phyloP scores from a whole-genome alignment of 202 grass and related monocot species.

The Panicum hallii region DNA sequence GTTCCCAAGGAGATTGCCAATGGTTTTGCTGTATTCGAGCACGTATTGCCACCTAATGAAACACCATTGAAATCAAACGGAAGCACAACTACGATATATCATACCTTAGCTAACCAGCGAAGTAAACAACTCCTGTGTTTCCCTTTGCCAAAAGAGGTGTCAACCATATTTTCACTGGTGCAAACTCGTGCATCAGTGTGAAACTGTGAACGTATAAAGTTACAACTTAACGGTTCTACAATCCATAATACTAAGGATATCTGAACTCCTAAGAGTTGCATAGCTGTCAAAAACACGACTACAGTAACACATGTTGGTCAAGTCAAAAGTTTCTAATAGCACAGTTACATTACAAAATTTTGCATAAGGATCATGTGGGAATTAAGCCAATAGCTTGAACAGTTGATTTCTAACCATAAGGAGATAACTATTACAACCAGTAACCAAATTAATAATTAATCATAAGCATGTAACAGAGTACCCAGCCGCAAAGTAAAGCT shows the following conservation, averaged over 20 bases:
- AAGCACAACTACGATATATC: neutral
- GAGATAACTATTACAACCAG: neutral
- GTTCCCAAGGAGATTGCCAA: constrained; percentile 70
- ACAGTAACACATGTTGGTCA: constrained; percentile 12
- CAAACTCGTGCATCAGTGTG: neutral
- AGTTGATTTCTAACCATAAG: neutral
- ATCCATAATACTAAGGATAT: neutral
- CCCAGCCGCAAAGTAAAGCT: constrained; percentile 7
- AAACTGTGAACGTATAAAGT: neutral
- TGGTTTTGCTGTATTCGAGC: constrained; percentile 86
- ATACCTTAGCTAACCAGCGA: neutral
- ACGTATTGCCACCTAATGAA: constrained; percentile 83
- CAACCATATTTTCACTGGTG: neutral
- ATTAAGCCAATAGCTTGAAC: neutral
- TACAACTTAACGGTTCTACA: constrained; percentile 19
- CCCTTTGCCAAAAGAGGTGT: neutral
- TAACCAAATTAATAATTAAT: constrained; percentile 18
- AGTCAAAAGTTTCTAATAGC: constrained; percentile 17
- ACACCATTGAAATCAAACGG: constrained; percentile 34
- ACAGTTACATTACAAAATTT: constrained; percentile 2
- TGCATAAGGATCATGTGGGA: constrained; percentile 14
- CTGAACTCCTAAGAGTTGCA: neutral
- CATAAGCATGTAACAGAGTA: constrained; percentile 5
- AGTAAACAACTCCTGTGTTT: neutral
- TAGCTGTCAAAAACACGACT: neutral